A percentile compares a stretch with the other conserved stretches of the same genome.
Conservation (phyloP, 352 stramenopile genomes). For the Phytophthora rubi region DNA sequence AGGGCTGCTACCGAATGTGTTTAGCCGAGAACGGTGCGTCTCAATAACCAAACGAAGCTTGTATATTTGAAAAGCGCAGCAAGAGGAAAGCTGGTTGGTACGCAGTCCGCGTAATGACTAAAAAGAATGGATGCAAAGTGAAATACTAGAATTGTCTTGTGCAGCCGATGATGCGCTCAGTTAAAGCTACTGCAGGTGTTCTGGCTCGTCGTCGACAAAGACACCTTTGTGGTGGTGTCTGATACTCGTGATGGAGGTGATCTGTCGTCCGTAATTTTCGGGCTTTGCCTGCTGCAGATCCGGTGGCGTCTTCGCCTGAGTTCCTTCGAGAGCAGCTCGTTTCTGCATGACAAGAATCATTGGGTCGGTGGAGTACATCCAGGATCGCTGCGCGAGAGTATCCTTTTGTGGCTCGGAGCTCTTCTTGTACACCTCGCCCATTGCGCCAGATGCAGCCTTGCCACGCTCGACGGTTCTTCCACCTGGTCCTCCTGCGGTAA, state of each 20-base stretch:
- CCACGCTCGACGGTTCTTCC: conserved; percentile 57
- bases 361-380: conserved; percentile 78
- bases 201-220: conserved; percentile 63
- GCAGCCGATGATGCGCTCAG: not conserved
- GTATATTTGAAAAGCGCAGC: conserved; percentile 26
- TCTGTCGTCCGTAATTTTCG: conserved; percentile 46
- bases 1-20: conserved; percentile 83
- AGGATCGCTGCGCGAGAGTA: conserved; percentile 74
- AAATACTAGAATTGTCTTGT: not conserved
- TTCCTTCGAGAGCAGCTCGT: conserved; percentile 21
- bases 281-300: conserved; percentile 21
- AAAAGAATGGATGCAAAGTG: conserved; percentile 31
- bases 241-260: conserved; percentile 67
- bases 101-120: conserved; percentile 15
- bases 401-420: conserved; percentile 70
- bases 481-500: conserved; percentile 52
- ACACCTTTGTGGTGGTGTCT: conserved; percentile 61
- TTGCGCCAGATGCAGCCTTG: conserved; percentile 66
- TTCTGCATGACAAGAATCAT: conserved; percentile 64
- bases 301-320: conserved; percentile 2
- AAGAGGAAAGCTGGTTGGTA: conserved; percentile 6
- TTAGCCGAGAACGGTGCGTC: conserved; percentile 33
- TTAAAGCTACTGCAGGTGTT: conserved; percentile 18
- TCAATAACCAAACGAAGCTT: conserved; percentile 27
- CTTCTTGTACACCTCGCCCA: conserved; percentile 68